Percentiles rank a stretch among this genome's conserved stretches.
These are phyloP conservation scores for Collariella sp. DNA, from an alignment of 495 filamentous ascomycete genomes.

Conservation along the genomic window DNA sequence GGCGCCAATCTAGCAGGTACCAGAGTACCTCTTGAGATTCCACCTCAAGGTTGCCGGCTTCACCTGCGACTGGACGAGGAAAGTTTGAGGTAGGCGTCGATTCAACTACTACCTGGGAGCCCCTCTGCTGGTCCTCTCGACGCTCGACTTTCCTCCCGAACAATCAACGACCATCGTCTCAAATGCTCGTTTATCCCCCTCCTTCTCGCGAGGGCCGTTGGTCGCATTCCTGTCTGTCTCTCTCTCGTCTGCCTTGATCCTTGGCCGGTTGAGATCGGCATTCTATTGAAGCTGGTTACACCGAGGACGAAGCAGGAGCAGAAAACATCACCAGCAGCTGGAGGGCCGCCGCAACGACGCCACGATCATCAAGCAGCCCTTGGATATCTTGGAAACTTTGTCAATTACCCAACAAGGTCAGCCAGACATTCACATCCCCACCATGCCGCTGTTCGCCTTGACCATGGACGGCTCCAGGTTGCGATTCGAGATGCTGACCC, in stretches of 20 bases:
- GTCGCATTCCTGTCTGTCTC: neutral
- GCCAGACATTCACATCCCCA: slow-evolving; percentile 1
- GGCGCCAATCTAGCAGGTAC: neutral
- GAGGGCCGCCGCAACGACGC: neutral
- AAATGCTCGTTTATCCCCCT: slow-evolving; percentile 15
- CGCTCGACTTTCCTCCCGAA: neutral
- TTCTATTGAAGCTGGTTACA: neutral
- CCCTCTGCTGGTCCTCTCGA: slow-evolving; percentile 5
- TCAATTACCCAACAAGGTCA: neutral
- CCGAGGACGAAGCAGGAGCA: neutral
- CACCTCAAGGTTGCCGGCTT: slow-evolving; percentile 6
- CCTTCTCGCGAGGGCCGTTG: no score
- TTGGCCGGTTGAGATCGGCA: slow-evolving; percentile 13
- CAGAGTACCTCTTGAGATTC: neutral
- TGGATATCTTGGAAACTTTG: neutral
- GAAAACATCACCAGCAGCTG: neutral
- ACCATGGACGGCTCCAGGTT: neutral
- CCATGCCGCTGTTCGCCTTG: neutral
- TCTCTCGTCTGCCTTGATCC: no score
- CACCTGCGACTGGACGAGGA: neutral
- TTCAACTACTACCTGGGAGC: slow-evolving; percentile 7
- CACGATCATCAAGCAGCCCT: neutral
- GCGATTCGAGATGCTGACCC: slow-evolving; percentile 2
- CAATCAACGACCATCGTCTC: slow-evolving; percentile 8
- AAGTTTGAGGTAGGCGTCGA: neutral